These are phyloP conservation scores for Gossypium rotundifolium DNA, from an alignment of 345 rosid genomes.

Conservation along the genomic window DNA sequence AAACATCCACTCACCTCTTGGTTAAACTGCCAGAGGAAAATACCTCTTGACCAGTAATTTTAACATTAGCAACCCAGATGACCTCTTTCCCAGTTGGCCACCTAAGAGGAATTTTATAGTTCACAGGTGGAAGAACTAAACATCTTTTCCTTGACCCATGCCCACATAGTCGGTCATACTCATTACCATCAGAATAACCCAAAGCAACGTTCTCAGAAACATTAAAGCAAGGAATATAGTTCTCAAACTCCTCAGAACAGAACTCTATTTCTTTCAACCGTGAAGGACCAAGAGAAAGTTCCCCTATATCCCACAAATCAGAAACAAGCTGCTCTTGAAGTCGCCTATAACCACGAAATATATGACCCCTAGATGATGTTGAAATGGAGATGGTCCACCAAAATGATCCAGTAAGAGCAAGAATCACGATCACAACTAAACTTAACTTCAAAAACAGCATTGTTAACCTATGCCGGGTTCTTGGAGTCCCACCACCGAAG, in stretches of 20 bases:
- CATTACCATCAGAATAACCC: constrained; percentile 50
- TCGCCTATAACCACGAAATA: constrained; percentile 68
- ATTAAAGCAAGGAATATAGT: constrained; percentile 82
- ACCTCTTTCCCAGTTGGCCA: constrained; percentile 98
- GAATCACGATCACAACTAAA: constrained; percentile 57
- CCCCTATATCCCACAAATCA: constrained; percentile 87
- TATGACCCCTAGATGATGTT: constrained; percentile 59
- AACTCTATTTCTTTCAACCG: constrained; percentile 70
- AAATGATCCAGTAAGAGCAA: constrained; percentile 74
- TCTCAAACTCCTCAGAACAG: constrained; percentile 64
- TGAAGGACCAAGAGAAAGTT: constrained; percentile 72
- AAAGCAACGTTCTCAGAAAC: constrained; percentile 49
- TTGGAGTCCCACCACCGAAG: constrained; percentile 37
- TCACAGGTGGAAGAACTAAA: constrained; percentile 62
- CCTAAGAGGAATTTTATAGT: constrained; percentile 82
- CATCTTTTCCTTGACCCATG: constrained; percentile 50
- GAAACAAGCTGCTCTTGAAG: constrained; percentile 86
- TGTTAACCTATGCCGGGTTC: constrained; percentile 55
- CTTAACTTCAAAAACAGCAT: constrained; percentile 59
- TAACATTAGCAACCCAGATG: constrained; percentile 83
- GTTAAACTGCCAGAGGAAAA: constrained; percentile 92
- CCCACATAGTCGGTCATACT: constrained; percentile 60
- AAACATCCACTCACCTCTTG: constrained; percentile 55
- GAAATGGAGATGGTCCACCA: constrained; percentile 93
- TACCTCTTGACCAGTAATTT: constrained; percentile 85